A percentile compares a stretch with the other conserved stretches of the same genome.
phyloP scores from a whole-genome alignment of 371 early-diverging fungal species.

The Mortierella sp. region DNA sequence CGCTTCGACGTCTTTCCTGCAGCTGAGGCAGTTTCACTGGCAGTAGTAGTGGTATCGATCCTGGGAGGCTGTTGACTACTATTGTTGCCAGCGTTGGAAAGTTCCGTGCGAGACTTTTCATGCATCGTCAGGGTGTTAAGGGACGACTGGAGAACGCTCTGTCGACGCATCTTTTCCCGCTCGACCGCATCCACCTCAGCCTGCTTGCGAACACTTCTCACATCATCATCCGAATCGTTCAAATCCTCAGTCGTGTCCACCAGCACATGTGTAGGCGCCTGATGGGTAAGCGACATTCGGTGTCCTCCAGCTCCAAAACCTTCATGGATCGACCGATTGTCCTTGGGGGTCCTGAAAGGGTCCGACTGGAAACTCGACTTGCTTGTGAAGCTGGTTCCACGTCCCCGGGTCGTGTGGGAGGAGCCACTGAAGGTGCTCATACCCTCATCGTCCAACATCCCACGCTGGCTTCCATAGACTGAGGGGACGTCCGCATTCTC shows the following conservation, averaged over 20 bases:
- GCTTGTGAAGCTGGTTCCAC: constrained; percentile 42
- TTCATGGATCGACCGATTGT: constrained; percentile 38
- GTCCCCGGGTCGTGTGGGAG: constrained; percentile 9
- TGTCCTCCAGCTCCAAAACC: constrained; percentile 15
- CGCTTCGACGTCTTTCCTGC: constrained; percentile 3
- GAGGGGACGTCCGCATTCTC: constrained; percentile 39
- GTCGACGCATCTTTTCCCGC: constrained; percentile 25
- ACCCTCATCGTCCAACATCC: constrained; percentile 44
- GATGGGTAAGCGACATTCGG: constrained; percentile 11
- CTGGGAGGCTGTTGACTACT: constrained; percentile 23
- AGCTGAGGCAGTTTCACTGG: background rate
- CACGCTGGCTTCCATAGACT: constrained; percentile 40
- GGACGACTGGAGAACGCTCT: constrained; percentile 35
- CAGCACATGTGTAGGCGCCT: constrained; percentile 36
- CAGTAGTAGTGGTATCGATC: constrained; percentile 23
- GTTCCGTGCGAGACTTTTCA: constrained; percentile 20
- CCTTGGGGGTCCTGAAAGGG: constrained; percentile 53
- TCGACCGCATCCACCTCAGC: constrained; percentile 9
- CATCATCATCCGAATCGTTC: constrained; percentile 25
- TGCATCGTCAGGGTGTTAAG: constrained; percentile 35
- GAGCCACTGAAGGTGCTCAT: constrained; percentile 30
- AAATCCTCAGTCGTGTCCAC: constrained; percentile 44
- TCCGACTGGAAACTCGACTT: constrained; percentile 53
- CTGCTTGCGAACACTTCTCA: background rate
- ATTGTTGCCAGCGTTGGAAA: background rate